Base-by-base conservation (phyloP, 768 basidiomycete species). In the Lactarius pseudohatsudake region DNA sequence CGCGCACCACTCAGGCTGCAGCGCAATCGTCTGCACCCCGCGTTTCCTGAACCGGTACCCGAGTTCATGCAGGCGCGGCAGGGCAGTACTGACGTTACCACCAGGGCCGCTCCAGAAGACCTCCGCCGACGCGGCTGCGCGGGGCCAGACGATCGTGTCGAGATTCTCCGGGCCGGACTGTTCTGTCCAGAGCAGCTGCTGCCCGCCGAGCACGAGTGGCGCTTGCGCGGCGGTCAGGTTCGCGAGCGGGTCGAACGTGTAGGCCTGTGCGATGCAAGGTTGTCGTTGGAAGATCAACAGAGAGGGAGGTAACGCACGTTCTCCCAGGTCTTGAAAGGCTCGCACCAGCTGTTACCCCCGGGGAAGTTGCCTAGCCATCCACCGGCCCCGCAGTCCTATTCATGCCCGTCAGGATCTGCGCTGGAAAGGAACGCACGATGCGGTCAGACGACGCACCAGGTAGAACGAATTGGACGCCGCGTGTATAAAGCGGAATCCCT, bases 321-420 rank as follows among this genome's bases (percentile, higher is more conserved):
- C 72, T 89, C 85, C 91, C 91, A 93, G 7, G 86, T 86, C 75
- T 91, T 91, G 84, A 87, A 91, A 0, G 89, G 88, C 71, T 88
- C 87, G 72, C 88, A 90, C 87, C 89, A 91, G 71, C 85, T 86
- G 66, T 85, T 85, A 36, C 84, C 82, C 50, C 67, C 26, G 34
- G 36, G 45, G 69, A 71, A 75, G 38, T 82, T 74, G 0, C 88
- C 89, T 11, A 90, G 76, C 88, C 89, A 92, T 34, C 81, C 86
- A 9, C 90, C 91, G 1, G 75, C 85, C 41, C 91, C 91, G 69
- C 89, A 91, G 71, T 92, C 90, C 77, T 80, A 61, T 66, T 32
- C 11, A 26, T 11, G 45, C 45, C 43, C 10, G 38, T 54, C 36
- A 30, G 66, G 28, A 18, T 22, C 11, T 34, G 50, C 20, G 13